Conservation (phyloP, 257 asterid species). For the Rehmannia glutinosa region DNA sequence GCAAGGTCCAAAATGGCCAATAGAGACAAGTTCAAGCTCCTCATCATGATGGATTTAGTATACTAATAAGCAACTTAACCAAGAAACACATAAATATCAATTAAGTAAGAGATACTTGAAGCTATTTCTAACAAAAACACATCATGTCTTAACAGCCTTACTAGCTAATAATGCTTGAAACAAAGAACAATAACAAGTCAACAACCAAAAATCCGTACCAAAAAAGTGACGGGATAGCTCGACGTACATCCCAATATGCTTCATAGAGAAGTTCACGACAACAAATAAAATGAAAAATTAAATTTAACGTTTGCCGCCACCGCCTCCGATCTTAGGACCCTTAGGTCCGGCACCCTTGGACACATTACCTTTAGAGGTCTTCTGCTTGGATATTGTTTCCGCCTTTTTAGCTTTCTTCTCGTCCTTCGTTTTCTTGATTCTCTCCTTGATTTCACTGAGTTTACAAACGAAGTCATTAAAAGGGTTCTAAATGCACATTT, state of each 20-base stretch:
- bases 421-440: conserved; percentile 1
- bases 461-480: not conserved
- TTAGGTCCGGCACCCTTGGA: not conserved
- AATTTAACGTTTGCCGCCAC: conserved; percentile 5
- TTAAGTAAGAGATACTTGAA: not conserved
- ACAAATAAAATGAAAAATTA: not conserved
- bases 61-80: not conserved
- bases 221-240: conserved; percentile 12
- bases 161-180: conserved; percentile 12
- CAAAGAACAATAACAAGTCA: not conserved
- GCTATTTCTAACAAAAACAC: conserved; percentile 15
- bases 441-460: conserved; percentile 3
- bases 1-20: too few species aligned
- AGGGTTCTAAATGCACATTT: not conserved
- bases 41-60: not conserved
- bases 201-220: conserved; percentile 22
- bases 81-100: not conserved
- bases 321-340: conserved; percentile 4
- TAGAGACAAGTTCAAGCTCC: too few species aligned
- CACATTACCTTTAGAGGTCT: not conserved
- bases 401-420: conserved; percentile 12
- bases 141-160: conserved; percentile 2
- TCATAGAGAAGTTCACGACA: not conserved
- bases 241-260: not conserved
- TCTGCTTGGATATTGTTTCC: not conserved